A percentile compares a stretch with the other conserved stretches of the same genome.
These are phyloP conservation scores for Triangularia verruculosa DNA, from an alignment of 2,329 filamentous ascomycete species.

Conservation along the genomic window DNA sequence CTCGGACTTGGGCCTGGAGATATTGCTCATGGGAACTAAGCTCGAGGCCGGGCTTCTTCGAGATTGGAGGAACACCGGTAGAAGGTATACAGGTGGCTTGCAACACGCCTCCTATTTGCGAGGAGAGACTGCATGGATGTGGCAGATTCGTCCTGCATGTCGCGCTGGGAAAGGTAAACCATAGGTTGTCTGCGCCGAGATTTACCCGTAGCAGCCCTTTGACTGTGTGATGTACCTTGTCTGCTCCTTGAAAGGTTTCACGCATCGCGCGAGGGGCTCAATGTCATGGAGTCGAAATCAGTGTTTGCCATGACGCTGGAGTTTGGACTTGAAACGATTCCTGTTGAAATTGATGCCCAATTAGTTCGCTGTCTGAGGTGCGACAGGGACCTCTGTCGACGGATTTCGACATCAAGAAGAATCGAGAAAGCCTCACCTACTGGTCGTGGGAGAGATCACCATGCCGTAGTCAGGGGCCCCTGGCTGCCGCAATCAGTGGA, in stretches of 20 bases:
- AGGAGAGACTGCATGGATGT: background rate
- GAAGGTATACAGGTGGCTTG: background rate
- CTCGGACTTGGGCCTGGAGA: background rate
- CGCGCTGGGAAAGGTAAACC: background rate
- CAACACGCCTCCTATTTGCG: background rate
- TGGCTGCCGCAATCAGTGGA: background rate
- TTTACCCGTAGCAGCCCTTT: background rate
- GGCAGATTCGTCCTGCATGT: background rate
- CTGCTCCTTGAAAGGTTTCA: background rate
- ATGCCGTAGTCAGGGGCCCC: background rate
- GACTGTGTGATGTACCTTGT: background rate
- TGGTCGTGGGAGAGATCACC: background rate
- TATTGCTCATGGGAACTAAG: background rate
- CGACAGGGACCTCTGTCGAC: no score
- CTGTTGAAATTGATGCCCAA: no score
- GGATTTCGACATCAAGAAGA: no score
- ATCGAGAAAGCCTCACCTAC: background rate
- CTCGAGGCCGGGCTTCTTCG: background rate
- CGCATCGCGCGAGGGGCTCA: background rate
- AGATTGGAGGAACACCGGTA: background rate
- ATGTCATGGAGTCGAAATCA: background rate
- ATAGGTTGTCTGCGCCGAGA: background rate
- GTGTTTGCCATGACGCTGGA: background rate
- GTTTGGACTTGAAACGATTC: no score
- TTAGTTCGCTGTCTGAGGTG: no score